A percentile compares a stretch with the other conserved stretches of the same genome.
Conservation (phyloP, 768 basidiomycete genomes). For the Butyriboletus loyo region DNA sequence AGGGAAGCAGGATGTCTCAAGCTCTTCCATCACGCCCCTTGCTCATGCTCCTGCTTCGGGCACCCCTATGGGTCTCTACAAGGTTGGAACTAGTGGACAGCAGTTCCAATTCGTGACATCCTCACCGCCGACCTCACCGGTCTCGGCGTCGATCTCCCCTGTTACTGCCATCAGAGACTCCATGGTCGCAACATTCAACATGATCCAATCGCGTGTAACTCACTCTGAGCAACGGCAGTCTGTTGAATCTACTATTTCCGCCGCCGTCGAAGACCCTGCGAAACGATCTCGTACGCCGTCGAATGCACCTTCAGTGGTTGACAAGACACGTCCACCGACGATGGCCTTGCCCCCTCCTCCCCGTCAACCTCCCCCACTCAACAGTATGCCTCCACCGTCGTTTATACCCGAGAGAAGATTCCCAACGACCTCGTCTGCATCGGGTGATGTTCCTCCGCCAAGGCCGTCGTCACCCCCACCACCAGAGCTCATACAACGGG, state of each 20-base stretch:
- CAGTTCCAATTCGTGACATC: constrained; percentile 65
- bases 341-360: constrained; percentile 83
- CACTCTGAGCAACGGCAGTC: constrained; percentile 65
- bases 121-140: constrained; percentile 34
- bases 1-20: constrained; percentile 24
- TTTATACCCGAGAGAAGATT: constrained; percentile 71
- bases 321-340: constrained; percentile 81
- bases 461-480: constrained; percentile 93
- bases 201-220: constrained; percentile 47
- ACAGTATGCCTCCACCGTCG: constrained; percentile 69
- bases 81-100: constrained; percentile 51
- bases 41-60: constrained; percentile 31
- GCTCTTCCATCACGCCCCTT: constrained; percentile 33
- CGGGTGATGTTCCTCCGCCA: constrained; percentile 68
- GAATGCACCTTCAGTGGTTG: constrained; percentile 50
- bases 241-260: constrained; percentile 65
- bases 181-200: constrained; percentile 41
- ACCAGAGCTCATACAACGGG: constrained; percentile 86
- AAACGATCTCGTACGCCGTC: constrained; percentile 63
- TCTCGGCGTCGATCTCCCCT: constrained; percentile 31
- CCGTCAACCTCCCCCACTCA: constrained; percentile 66
- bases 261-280: constrained; percentile 44
- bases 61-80: constrained; percentile 46
- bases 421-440: constrained; percentile 40
- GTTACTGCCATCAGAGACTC: constrained; percentile 51